These are phyloP conservation scores for Fragilaria radians DNA, from an alignment of 108 stramenopile genomes.

Conservation along the genomic window DNA sequence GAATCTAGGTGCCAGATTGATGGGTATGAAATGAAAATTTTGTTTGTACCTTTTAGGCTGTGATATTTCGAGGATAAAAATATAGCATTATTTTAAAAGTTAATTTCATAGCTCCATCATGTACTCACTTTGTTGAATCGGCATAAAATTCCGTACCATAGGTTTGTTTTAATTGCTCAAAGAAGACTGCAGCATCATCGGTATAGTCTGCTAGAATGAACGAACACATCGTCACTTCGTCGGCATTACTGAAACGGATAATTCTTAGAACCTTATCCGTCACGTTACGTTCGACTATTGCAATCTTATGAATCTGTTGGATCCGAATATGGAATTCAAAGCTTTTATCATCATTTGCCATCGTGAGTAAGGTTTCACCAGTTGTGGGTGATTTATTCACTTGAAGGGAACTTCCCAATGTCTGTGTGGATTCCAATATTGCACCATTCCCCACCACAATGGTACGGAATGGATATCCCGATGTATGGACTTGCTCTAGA, in stretches of 20 bases:
- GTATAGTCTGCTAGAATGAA: constrained; percentile 51
- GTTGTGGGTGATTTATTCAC: constrained; percentile 51
- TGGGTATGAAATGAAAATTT: constrained; percentile 2
- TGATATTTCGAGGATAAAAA: not conserved
- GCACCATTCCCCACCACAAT: constrained; percentile 81
- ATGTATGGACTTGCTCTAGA: constrained; percentile 43
- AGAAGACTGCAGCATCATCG: constrained; percentile 46
- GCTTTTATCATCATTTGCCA: constrained; percentile 59
- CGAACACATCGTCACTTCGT: constrained; percentile 46
- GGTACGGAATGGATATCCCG: constrained; percentile 54
- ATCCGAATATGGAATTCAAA: constrained; percentile 80
- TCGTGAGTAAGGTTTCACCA: constrained; percentile 53
- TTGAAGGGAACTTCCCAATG: constrained; percentile 47
- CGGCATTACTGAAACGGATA: constrained; percentile 35
- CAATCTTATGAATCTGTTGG: constrained; percentile 45
- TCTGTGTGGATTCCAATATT: constrained; percentile 72
- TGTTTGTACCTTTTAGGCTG: not conserved
- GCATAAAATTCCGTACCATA: constrained; percentile 37
- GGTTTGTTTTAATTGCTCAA: constrained; percentile 32
- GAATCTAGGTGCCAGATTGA: constrained; percentile 25
- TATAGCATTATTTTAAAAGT: not conserved
- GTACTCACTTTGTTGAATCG: not conserved
- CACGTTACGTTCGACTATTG: constrained; percentile 30
- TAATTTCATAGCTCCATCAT: no score
- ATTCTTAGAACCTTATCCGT: constrained; percentile 35